These are phyloP conservation scores for Dionaea muscipula DNA, from an alignment of 179 eudicot genomes.

Conservation along the genomic window DNA sequence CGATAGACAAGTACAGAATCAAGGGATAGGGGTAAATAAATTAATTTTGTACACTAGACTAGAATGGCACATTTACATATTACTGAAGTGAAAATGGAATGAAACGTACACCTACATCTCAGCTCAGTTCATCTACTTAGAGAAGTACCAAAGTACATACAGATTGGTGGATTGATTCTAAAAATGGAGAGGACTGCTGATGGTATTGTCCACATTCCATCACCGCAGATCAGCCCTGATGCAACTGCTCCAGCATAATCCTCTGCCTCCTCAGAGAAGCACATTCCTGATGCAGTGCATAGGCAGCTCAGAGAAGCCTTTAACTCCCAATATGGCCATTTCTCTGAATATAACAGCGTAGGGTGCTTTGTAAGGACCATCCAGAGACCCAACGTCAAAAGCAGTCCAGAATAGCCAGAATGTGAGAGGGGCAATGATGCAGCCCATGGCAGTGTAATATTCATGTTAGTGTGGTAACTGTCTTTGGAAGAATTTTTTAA, in stretches of 20 bases:
- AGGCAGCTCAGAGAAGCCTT: constrained; percentile 92
- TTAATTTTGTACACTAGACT: too few species aligned
- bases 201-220: constrained; percentile 93
- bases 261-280: constrained; percentile 66
- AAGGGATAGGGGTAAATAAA: too few species aligned
- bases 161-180: constrained; percentile 78
- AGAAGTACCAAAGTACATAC: constrained; percentile 91
- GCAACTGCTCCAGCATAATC: constrained; percentile 91
- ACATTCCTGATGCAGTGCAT: constrained; percentile 85
- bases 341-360: constrained; percentile 86
- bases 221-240: constrained; percentile 91
- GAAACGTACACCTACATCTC: too few species aligned
- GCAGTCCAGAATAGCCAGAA: constrained; percentile 90
- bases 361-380: constrained; percentile 86
- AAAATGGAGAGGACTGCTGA: constrained; percentile 79
- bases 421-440: constrained; percentile 81
- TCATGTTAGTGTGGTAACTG: too few species aligned
- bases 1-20: too few species aligned
- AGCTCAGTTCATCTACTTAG: constrained; percentile 15
- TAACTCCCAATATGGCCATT: constrained; percentile 88
- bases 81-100: too few species aligned
- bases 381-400: constrained; percentile 70
- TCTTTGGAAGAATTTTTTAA: too few species aligned
- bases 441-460: constrained; percentile 97
- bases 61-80: too few species aligned